Base-by-base conservation (phyloP, 2,329 filamentous ascomycete species). In the Aspergillus persii region DNA sequence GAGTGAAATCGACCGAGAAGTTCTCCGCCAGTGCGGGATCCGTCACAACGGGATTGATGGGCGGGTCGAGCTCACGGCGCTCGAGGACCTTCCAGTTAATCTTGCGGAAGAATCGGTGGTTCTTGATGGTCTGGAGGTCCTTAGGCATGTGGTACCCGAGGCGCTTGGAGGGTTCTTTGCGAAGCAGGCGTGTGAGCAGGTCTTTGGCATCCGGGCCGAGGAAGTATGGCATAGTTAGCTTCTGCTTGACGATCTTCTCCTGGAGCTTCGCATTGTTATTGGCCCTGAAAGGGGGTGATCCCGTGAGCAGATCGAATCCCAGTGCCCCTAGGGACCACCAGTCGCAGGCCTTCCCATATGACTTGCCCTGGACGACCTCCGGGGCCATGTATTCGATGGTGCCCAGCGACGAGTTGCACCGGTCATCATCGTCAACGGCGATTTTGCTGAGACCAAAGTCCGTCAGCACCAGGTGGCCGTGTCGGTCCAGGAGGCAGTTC, bases 341-440 rank as follows among this genome's bases (percentile, higher is more conserved):
- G 78, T 99, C 95, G 18, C 97, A 96, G 1, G 92, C 89, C 75
- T 93, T 94, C 70, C 94, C 93, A 74, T 99, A 99, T 65, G 91
- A 88, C 65, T 90, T 88, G 61, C 92, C 93, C 62, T 88, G 85
- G 61, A 99, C 87, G 54, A 99, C 90, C 77, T 99, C 95, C 0
- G 95, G 95, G 0, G 95, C 96, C 95, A 99, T 99, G 83, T 99
- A 99, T 74, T 98, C 95, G 59, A 97, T 89, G 0, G 95, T 99
- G 53, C 95, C 95, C 8, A 97, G 86, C 65, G 97, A 89, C 47
- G 92, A 96, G 77, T 92, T 91, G 82, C 94, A 97, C 33, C 82
- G 83, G 64, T 83, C 83, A 57, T 85, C 83, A 56, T 85, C 77
- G 59, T 92, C 88, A 15, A 95, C 84, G 0, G 93, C 89, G 33